phyloP scores from a whole-genome alignment of 148 eudicot species.

The Amaranthus hypochondriacus region DNA sequence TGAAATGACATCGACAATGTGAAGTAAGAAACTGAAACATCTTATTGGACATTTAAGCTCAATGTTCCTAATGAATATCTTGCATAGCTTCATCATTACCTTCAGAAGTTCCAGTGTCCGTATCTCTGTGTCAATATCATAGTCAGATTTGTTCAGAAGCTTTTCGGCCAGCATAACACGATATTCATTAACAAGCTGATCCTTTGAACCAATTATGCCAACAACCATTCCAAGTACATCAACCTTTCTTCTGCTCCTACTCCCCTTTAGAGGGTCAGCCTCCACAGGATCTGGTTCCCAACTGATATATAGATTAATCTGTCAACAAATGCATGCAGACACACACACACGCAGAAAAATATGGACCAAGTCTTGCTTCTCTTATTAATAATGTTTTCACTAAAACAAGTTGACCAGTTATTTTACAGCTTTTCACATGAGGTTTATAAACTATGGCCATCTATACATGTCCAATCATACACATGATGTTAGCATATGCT shows the following conservation, averaged over 20 bases:
- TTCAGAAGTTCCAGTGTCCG: conserved; percentile 91
- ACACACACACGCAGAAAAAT: not conserved
- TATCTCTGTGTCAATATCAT: conserved; percentile 90
- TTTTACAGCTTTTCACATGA: not conserved
- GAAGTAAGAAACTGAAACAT: conserved; percentile 8
- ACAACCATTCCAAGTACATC: conserved; percentile 96
- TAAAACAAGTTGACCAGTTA: too few species aligned
- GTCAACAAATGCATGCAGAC: not conserved
- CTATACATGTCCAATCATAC: too few species aligned
- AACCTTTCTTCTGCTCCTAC: conserved; percentile 74
- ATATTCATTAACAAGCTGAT: conserved; percentile 91
- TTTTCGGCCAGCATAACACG: conserved; percentile 98
- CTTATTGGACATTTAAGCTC: not conserved
- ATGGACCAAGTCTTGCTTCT: not conserved
- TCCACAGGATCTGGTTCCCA: conserved; percentile 99
- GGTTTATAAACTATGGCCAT: not conserved
- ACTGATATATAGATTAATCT: conserved; percentile 33
- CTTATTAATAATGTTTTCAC: too few species aligned
- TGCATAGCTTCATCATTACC: conserved; percentile 35
- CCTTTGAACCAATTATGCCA: conserved; percentile 95
- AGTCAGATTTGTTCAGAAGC: conserved; percentile 93
- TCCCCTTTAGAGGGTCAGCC: conserved; percentile 77
- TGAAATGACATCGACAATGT: conserved; percentile 17
- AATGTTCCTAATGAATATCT: conserved; percentile 8
- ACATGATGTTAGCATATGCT: too few species aligned